Conservation (phyloP, 176 grass and related monocot genomes). For the Eleusine coracana region DNA sequence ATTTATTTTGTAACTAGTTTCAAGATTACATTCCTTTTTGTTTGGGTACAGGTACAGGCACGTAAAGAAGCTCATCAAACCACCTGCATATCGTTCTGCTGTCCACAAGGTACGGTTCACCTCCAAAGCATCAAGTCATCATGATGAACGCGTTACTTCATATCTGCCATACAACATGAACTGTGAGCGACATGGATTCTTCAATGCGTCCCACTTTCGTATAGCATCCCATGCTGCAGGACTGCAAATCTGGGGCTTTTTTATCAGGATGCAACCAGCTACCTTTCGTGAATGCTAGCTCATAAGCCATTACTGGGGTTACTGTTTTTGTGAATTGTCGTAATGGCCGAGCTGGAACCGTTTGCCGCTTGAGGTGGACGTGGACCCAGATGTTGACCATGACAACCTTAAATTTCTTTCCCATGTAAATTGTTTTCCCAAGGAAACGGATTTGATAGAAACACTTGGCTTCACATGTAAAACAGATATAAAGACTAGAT, state of each 20-base stretch:
- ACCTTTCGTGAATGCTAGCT: constrained; percentile 42
- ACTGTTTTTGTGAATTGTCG: constrained; percentile 43
- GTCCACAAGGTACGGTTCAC: not conserved
- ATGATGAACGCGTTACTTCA: constrained; percentile 39
- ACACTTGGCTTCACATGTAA: not conserved
- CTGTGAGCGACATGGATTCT: constrained; percentile 32
- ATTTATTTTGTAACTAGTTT: not conserved
- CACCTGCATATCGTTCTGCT: not conserved
- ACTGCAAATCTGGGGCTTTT: constrained; percentile 39
- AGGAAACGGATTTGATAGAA: not conserved
- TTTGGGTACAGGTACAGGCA: not conserved
- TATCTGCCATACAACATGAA: constrained; percentile 17
- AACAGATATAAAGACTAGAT: not conserved
- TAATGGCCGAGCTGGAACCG: constrained; percentile 45
- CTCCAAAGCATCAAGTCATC: constrained; percentile 25
- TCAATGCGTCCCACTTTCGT: constrained; percentile 53
- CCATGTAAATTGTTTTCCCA: not conserved
- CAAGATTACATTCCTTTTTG: not conserved
- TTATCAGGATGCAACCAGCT: constrained; percentile 42
- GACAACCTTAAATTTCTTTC: constrained; percentile 16
- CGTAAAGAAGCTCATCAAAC: constrained; percentile 2
- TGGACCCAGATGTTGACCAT: constrained; percentile 40
- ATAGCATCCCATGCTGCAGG: constrained; percentile 48
- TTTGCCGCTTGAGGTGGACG: constrained; percentile 45
- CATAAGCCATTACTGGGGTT: constrained; percentile 44